Percentiles rank a stretch among this genome's conserved stretches.
These are phyloP conservation scores for Teratosphaeria epicoccoides DNA, from an alignment of 2,329 filamentous ascomycete genomes.

Conservation along the genomic window DNA sequence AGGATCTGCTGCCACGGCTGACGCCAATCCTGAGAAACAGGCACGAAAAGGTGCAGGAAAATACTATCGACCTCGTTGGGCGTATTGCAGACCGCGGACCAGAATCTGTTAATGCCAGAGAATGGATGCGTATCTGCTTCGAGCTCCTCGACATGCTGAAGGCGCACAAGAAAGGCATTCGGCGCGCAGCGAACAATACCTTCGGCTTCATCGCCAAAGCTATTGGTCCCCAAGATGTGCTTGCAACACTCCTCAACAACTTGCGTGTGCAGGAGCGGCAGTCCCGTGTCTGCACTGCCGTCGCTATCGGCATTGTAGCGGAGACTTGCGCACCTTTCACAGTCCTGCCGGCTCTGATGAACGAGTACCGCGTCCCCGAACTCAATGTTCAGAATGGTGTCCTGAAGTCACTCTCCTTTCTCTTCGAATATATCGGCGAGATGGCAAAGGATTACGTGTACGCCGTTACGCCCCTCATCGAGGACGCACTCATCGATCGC, in stretches of 20 bases:
- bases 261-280: constrained; percentile 94
- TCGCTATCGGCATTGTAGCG: constrained; percentile 95
- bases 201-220: constrained; percentile 99
- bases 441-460: constrained; percentile 99
- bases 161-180: constrained; percentile 98
- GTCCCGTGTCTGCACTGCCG: constrained; percentile 94
- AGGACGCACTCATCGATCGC: constrained; percentile 93
- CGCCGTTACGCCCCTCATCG: constrained; percentile 86
- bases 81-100: constrained; percentile 95
- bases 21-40: constrained; percentile 97
- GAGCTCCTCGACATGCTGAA: constrained; percentile 98
- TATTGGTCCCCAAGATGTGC: constrained; percentile 92
- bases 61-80: constrained; percentile 94
- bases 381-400: constrained; percentile 98
- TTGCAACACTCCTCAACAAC: constrained; percentile 93
- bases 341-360: constrained; percentile 96
- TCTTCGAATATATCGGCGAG: constrained; percentile 98
- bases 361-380: constrained; percentile 96
- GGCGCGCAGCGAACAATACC: constrained; percentile 96
- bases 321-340: constrained; percentile 98
- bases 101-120: constrained; percentile 89
- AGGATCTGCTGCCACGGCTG: constrained; percentile 83
- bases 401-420: constrained; percentile 88
- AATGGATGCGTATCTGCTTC: constrained; percentile 99
- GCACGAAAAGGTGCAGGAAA: constrained; percentile 98